Percentiles rank a stretch among this genome's conserved stretches.
Conservation (phyloP, 257 asterid genomes). For the Datura wrightii region DNA sequence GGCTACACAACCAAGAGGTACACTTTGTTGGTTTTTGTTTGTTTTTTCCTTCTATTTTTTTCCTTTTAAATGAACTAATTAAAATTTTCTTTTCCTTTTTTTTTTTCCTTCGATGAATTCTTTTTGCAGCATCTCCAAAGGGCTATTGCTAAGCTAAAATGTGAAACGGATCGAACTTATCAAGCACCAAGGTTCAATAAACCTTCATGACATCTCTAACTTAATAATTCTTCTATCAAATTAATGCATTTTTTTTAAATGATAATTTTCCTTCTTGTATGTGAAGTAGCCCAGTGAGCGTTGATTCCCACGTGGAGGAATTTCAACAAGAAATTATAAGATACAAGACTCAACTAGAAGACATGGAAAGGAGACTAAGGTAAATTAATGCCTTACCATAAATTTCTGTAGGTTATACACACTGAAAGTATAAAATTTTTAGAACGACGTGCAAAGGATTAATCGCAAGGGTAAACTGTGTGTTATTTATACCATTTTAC, state of each 20-base stretch:
- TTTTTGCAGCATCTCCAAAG: conserved; percentile 65
- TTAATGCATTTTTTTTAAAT: background rate
- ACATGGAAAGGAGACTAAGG: conserved; percentile 76
- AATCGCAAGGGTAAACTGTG: background rate
- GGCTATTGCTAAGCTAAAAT: conserved; percentile 80
- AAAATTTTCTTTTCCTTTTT: background rate
- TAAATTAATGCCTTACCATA: conserved; percentile 20
- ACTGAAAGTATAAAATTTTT: background rate
- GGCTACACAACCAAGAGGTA: conserved; percentile 96
- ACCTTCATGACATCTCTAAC: background rate
- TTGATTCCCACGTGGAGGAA: conserved; percentile 78
- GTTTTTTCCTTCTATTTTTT: background rate
- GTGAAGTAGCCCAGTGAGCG: conserved; percentile 63
- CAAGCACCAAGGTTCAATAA: conserved; percentile 60
- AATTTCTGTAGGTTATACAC: background rate
- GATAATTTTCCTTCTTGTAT: conserved; percentile 28
- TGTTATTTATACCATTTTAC: background rate
- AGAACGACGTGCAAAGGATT: background rate
- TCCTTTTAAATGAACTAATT: background rate
- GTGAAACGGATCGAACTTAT: conserved; percentile 57
- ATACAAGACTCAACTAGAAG: conserved; percentile 67
- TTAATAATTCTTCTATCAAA: background rate
- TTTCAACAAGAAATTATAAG: conserved; percentile 68
- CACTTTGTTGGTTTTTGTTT: conserved; percentile 6
- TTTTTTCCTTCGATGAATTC: background rate